Percentiles rank a stretch among this genome's conserved stretches.
phyloP scores from a whole-genome alignment of 108 stramenopile genomes.

The Pseudonitzschia multistriata region DNA sequence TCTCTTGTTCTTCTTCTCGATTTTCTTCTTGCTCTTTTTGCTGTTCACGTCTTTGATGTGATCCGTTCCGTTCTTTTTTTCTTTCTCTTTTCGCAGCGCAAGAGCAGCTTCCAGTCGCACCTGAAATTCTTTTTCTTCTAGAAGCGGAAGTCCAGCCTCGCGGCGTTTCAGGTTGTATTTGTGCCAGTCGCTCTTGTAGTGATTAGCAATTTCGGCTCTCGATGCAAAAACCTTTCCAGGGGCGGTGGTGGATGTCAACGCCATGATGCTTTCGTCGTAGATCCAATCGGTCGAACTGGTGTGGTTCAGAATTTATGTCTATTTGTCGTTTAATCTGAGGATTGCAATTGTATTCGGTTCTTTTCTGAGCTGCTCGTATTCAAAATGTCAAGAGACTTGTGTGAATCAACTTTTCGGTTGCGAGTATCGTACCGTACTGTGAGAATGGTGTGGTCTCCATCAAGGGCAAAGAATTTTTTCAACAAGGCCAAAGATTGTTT shows the following conservation, averaged over 20 bases:
- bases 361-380: no score
- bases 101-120: slow-evolving; percentile 79
- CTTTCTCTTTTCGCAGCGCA: slow-evolving; percentile 65
- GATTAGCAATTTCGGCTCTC: slow-evolving; percentile 70
- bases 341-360: no score
- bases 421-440: no score
- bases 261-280: neutral
- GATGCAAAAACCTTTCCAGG: slow-evolving; percentile 76
- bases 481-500: no score
- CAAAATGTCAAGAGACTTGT: no score
- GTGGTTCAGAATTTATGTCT: no score
- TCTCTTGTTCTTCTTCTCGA: slow-evolving; percentile 22
- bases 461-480: no score
- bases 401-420: no score
- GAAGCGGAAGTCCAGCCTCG: slow-evolving; percentile 72
- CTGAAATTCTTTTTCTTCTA: slow-evolving; percentile 71
- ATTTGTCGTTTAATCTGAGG: neutral
- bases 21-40: slow-evolving; percentile 37
- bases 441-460: no score
- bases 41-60: slow-evolving; percentile 60
- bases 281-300: neutral
- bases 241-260: slow-evolving; percentile 79
- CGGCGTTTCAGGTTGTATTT: slow-evolving; percentile 95
- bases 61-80: slow-evolving; percentile 45
- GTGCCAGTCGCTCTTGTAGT: slow-evolving; percentile 97